Evolutionary conservation across 306 rosid species (phyloP), one percentile per base, ranked within the genome.

Genomic region (Cicer bijugum): DNA sequence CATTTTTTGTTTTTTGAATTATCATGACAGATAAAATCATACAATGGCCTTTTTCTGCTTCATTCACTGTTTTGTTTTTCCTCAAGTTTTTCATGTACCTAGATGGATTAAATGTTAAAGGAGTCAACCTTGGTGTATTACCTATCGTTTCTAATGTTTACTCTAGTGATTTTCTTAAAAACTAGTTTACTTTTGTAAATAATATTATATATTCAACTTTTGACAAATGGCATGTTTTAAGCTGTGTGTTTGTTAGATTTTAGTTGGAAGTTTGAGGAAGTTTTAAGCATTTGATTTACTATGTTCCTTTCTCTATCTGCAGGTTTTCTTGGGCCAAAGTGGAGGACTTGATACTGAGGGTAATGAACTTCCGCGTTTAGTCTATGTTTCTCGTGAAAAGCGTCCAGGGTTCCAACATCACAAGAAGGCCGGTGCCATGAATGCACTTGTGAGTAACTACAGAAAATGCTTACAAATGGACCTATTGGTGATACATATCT

Each of bases 351-450:
- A 94, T 85, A 66, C 86, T 20, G 97, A 91, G 35, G 98, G 98
- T 20, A 89, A 91, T 63, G 98, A 91, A 80, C 89, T 94, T 19
- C 98, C 98, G 0, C 94, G 97, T 37, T 62, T 94, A 78, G 96
- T 94, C 76, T 94, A 94, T 79, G 98, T 94, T 67, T 94, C 98
- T 87, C 98, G 98, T 83, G 98, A 94, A 80, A 94, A 94, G 91
- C 98, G 98, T 83, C 98, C 96, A 6, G 97, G 98, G 35, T 94
- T 94, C 80, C 98, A 94, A 82, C 98, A 94, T 86, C 98, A 94
- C 88, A 94, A 94, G 89, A 94, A 94, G 78, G 98, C 98, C 4
- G 98, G 98, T 83, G 98, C 98, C 69, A 94, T 94, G 98, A 94
- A 94, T 81, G 88, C 98, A 46, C 96, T 94, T 65, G 98, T 94